These are phyloP conservation scores for Cladophialophora psammophila DNA, from an alignment of 2,329 filamentous ascomycete genomes.

Conservation along the genomic window DNA sequence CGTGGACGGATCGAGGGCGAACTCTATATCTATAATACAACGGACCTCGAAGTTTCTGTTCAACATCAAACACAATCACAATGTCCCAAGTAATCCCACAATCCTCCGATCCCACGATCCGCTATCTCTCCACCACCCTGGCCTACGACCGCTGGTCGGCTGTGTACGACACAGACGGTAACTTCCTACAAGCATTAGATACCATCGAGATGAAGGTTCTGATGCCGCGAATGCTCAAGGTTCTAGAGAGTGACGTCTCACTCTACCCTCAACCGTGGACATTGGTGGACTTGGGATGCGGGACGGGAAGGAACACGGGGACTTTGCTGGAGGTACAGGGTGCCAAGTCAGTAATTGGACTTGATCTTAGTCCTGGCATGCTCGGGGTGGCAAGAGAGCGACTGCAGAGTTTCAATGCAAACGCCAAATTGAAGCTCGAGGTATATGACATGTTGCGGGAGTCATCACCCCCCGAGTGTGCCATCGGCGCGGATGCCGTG, in stretches of 20 bases:
- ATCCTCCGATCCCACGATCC: constrained; percentile 33
- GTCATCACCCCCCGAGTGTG: constrained; percentile 36
- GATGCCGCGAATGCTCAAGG: constrained; percentile 58
- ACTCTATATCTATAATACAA: neutral
- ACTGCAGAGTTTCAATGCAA: constrained; percentile 7
- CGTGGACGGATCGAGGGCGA: neutral
- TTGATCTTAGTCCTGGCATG: constrained; percentile 67
- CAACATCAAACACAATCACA: neutral
- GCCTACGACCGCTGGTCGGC: constrained; percentile 60
- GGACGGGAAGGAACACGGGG: constrained; percentile 70
- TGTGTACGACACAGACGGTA: constrained; percentile 71
- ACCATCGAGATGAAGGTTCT: constrained; percentile 61
- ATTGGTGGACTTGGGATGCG: constrained; percentile 70
- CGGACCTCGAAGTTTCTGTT: neutral
- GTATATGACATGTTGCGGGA: constrained; percentile 52
- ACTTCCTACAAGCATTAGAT: constrained; percentile 71
- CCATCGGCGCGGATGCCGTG: constrained; percentile 45
- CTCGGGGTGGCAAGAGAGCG: constrained; percentile 57
- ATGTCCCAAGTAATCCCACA: constrained; percentile 30
- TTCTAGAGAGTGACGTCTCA: constrained; percentile 36
- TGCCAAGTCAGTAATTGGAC: constrained; percentile 55
- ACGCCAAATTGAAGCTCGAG: constrained; percentile 42
- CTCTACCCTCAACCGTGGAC: constrained; percentile 41
- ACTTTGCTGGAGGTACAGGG: constrained; percentile 41
- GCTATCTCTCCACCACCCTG: constrained; percentile 50